Percentiles rank a stretch among this genome's conserved stretches.
These are phyloP conservation scores for Capsicum rhomboideum DNA, from an alignment of 257 asterid genomes.

Conservation along the genomic window DNA sequence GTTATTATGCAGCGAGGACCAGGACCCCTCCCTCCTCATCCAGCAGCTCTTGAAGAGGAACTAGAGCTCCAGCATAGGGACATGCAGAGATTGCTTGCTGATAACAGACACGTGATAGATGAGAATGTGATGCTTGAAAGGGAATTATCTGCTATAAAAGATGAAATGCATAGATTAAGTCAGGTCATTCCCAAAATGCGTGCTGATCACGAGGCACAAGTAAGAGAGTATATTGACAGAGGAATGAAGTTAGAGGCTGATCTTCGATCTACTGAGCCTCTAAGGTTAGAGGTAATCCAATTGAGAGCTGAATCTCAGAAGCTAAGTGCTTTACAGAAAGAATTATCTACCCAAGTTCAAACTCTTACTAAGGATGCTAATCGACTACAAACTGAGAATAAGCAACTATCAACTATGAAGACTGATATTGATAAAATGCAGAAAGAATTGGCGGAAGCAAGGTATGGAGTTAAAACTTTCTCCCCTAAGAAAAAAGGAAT, in stretches of 20 bases:
- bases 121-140: slow-evolving; percentile 83
- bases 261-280: slow-evolving; percentile 50
- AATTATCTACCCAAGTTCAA: slow-evolving; percentile 54
- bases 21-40: slow-evolving; percentile 52
- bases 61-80: slow-evolving; percentile 81
- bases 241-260: slow-evolving; percentile 78
- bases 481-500: neutral
- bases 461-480: slow-evolving; percentile 28
- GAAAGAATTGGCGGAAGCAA: slow-evolving; percentile 61
- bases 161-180: slow-evolving; percentile 62
- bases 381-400: slow-evolving; percentile 53
- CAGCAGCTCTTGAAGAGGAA: slow-evolving; percentile 63
- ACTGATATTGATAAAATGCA: slow-evolving; percentile 60
- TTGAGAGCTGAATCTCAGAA: slow-evolving; percentile 69
- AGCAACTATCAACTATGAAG: slow-evolving; percentile 51
- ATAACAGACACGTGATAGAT: slow-evolving; percentile 63
- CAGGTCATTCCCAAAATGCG: slow-evolving; percentile 60
- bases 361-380: slow-evolving; percentile 56
- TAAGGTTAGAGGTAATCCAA: slow-evolving; percentile 51
- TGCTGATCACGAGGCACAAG: slow-evolving; percentile 66
- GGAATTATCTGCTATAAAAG: slow-evolving; percentile 69
- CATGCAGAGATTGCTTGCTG: slow-evolving; percentile 54
- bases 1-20: slow-evolving; percentile 35
- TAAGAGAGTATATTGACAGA: slow-evolving; percentile 67
- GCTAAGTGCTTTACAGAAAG: slow-evolving; percentile 42